Percentiles rank a stretch among this genome's conserved stretches.
These are phyloP conservation scores for Pseudotsuga menziesii DNA, from an alignment of 75 land plant genomes.

Conservation along the genomic window DNA sequence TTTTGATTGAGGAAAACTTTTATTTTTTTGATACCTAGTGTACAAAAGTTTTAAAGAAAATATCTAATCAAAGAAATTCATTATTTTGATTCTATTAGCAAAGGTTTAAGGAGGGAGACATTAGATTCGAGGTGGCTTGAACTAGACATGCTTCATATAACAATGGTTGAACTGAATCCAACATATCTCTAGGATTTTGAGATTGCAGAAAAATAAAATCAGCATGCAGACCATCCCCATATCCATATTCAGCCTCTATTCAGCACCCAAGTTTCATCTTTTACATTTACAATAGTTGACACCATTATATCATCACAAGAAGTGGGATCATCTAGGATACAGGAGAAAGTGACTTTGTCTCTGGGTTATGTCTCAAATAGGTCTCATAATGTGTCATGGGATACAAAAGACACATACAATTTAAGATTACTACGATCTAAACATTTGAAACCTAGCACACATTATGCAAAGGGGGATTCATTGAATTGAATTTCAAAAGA, in stretches of 20 bases:
- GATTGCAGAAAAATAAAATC: no score
- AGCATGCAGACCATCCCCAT: constrained; percentile 14
- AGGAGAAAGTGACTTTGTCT: constrained; percentile 38
- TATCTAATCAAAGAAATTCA: constrained; percentile 54
- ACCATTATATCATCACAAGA: constrained; percentile 36
- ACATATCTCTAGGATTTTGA: no score
- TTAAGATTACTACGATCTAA: no score
- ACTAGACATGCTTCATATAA: constrained; percentile 29
- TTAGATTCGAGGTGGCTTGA: constrained; percentile 56
- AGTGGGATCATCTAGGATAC: constrained; percentile 12
- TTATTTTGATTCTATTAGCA: constrained; percentile 71
- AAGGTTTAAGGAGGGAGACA: constrained; percentile 53
- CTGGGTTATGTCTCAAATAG: constrained; percentile 4
- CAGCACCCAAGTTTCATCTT: constrained; percentile 5
- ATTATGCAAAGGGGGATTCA: not conserved
- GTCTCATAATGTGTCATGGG: not conserved
- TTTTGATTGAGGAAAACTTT: constrained; percentile 23
- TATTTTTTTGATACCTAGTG: constrained; percentile 56
- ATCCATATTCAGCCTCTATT: constrained; percentile 37
- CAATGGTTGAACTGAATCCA: not conserved
- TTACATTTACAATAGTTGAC: constrained; percentile 53
- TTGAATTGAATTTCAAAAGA: not conserved
- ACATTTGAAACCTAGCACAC: not conserved
- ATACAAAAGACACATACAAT: not conserved
- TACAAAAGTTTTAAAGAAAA: constrained; percentile 53